Evolutionary conservation across 1,139 yeast genomes (phyloP).

Genomic region (Taphrina sp.): DNA sequence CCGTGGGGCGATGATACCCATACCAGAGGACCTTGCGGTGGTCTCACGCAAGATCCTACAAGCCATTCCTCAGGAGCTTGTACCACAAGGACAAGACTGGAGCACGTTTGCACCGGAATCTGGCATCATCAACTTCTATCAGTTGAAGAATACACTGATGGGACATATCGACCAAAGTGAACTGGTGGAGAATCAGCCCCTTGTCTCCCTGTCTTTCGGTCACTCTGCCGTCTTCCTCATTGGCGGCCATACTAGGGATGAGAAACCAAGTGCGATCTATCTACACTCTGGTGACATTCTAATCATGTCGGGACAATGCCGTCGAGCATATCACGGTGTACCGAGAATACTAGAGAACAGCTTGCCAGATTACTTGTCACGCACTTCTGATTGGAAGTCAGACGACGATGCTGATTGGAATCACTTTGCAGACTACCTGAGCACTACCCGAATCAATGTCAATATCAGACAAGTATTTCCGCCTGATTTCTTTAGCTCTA

Average conservation of each 20-base stretch:
- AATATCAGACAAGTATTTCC: constrained; percentile 48
- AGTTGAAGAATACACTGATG: constrained; percentile 49
- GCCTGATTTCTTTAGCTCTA: constrained; percentile 1
- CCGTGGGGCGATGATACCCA: constrained; percentile 39
- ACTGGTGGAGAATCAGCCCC: constrained; percentile 35
- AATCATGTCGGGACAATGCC: constrained; percentile 48
- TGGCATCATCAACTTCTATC: constrained; percentile 49
- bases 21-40: constrained; percentile 44
- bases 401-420: constrained; percentile 13
- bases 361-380: constrained; percentile 42
- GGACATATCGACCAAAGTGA: constrained; percentile 53
- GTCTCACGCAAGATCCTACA: constrained; percentile 44
- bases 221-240: constrained; percentile 30
- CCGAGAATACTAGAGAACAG: constrained; percentile 45
- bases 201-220: constrained; percentile 36
- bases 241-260: constrained; percentile 32
- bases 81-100: constrained; percentile 39
- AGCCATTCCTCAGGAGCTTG: constrained; percentile 38
- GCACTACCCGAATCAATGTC: constrained; percentile 46
- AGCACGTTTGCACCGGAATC: constrained; percentile 44
- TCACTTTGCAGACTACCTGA: constrained; percentile 44
- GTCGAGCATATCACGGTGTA: constrained; percentile 50
- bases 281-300: constrained; percentile 48
- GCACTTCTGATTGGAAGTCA: constrained; percentile 27
- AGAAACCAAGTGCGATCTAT: constrained; percentile 43